These are phyloP conservation scores for Claviceps monticola DNA, from an alignment of 2,329 filamentous ascomycete genomes.

Conservation along the genomic window DNA sequence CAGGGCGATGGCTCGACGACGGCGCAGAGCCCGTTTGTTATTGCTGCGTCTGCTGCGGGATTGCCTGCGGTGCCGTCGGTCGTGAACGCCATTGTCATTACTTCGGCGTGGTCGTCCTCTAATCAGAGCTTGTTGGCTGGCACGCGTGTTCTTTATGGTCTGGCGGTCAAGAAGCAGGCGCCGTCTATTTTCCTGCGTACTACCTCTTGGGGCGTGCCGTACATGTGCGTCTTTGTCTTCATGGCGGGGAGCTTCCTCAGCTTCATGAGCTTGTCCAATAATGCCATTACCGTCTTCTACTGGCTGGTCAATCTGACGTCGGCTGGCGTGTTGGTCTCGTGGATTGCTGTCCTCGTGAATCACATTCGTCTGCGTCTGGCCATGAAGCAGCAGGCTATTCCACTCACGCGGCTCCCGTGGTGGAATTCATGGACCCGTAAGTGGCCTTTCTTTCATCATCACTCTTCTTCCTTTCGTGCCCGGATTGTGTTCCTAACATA, in stretches of 20 bases:
- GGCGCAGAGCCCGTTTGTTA: conserved; percentile 51
- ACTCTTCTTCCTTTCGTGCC: neutral
- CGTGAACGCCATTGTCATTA: conserved; percentile 65
- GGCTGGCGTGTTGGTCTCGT: conserved; percentile 48
- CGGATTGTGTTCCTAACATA: conserved; percentile 2
- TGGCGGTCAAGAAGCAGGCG: conserved; percentile 53
- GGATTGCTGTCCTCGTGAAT: conserved; percentile 46
- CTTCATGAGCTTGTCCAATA: conserved; percentile 42
- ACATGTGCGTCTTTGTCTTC: conserved; percentile 41
- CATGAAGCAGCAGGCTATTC: conserved; percentile 40
- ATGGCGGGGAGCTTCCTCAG: conserved; percentile 40
- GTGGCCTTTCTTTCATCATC: conserved; percentile 10
- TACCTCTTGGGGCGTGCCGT: conserved; percentile 48
- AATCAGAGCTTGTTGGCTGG: conserved; percentile 52
- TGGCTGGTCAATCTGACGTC: conserved; percentile 51
- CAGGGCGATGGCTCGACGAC: conserved; percentile 26
- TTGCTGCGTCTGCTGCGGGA: conserved; percentile 54
- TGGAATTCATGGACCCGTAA: conserved; percentile 47
- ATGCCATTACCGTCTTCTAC: conserved; percentile 49
- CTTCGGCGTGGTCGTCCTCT: conserved; percentile 48
- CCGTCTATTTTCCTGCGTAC: conserved; percentile 47
- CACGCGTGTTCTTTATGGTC: conserved; percentile 54
- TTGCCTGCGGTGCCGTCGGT: conserved; percentile 55
- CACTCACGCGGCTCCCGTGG: conserved; percentile 40
- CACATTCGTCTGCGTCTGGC: conserved; percentile 43